Evolutionary conservation across 2,329 filamentous ascomycete species (phyloP), one percentile per base, ranked within the genome.

Genomic region (Macrophomina pseudophaseolina): DNA sequence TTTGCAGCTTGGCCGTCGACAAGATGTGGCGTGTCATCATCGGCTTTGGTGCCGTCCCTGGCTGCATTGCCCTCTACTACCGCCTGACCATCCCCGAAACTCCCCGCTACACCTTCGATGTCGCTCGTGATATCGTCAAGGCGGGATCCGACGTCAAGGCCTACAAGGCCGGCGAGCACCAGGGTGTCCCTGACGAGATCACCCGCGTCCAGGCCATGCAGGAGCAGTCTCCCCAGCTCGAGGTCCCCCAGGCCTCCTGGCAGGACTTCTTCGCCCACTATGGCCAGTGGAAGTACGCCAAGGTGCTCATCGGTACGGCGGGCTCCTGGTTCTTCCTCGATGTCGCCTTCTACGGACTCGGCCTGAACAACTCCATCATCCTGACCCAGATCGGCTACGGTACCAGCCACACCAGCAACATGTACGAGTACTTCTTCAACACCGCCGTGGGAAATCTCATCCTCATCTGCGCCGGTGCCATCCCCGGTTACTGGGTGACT

Each of bases 1-100:
- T 80, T 48, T 95, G 92, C 74, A 86, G 86, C 66, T 74, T 86
- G 0, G 91, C 91, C 1, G 90, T 94, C 5, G 92, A 95, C 81
- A 93, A 93, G 84, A 94, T 94, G 90, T 95, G 92, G 92, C 87
- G 92, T 71, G 84, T 88, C 14, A 84, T 95, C 58, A 91, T 95
- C 74, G 92, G 91, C 12, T 91, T 94, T 73, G 92, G 92, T 71
- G 91, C 90, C 52, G 87, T 95, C 8, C 92, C 92, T 2, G 92
- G 90, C 51, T 91, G 88, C 75, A 88, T 94, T 69, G 92, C 92
- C 23, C 86, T 96, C 18, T 95, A 95, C 83, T 95, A 92, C 80
- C 90, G 92, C 69, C 86, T 95, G 4, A 95, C 92, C 63, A 94
- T 96, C 70, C 92, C 92, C 30, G 92, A 96, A 80, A 94, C 92